Evolutionary conservation across 169 alveolate genomes (phyloP).

Genomic region (Plasmodium gonderi): DNA sequence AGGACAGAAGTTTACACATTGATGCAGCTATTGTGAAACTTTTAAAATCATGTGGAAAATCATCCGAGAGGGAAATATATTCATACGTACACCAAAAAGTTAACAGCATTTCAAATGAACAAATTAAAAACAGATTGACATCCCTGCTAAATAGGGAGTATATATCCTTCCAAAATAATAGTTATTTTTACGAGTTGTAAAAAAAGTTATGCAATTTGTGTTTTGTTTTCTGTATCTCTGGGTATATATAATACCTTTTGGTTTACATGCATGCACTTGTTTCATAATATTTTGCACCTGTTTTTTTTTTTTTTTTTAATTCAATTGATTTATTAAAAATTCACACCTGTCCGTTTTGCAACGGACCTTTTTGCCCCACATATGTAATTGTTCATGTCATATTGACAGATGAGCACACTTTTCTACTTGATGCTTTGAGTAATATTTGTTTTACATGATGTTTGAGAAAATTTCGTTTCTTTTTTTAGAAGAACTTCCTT

Average conservation of each 20-base stretch:
- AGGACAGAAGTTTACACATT: constrained; percentile 52
- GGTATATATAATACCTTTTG: no score
- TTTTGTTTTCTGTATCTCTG: neutral
- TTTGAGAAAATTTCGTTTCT: no score
- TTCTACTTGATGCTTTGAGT: no score
- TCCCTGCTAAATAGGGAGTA: constrained; percentile 58
- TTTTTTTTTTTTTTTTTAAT: neutral
- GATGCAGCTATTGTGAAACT: constrained; percentile 70
- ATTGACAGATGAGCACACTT: no score
- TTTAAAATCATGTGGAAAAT: constrained; percentile 35
- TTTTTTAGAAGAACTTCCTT: no score
- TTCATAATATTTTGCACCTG: no score
- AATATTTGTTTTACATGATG: no score
- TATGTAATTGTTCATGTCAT: no score
- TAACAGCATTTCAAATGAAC: constrained; percentile 44
- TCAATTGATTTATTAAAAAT: neutral
- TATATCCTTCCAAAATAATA: constrained; percentile 48
- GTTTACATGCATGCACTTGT: no score
- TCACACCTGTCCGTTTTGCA: neutral
- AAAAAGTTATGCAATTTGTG: neutral
- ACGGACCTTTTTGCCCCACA: no score
- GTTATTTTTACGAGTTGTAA: constrained; percentile 32
- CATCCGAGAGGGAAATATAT: constrained; percentile 59
- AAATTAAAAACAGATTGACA: constrained; percentile 50
- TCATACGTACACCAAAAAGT: constrained; percentile 13